phyloP scores from a whole-genome alignment of 257 asterid genomes.

The Mentha longifolia region DNA sequence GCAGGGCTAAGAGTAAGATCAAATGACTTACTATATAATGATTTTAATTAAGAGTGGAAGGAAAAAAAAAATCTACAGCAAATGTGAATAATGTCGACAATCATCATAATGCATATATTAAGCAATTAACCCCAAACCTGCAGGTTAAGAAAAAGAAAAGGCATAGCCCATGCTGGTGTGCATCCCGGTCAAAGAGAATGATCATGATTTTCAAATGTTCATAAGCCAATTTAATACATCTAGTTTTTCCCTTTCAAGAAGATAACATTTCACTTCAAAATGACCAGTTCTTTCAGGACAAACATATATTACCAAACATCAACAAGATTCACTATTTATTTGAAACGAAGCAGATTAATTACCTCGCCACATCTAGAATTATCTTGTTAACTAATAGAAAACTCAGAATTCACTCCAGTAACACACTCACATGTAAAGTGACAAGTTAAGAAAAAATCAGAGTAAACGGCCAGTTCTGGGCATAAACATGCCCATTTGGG shows the following conservation, averaged over 20 bases:
- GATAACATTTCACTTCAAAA: neutral
- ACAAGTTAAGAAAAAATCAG: too few relatives aligned
- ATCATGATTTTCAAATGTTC: slow-evolving; percentile 5
- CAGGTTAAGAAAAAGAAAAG: neutral
- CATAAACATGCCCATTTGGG: too few relatives aligned
- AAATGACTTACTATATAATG: slow-evolving; percentile 47
- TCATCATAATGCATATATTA: slow-evolving; percentile 3
- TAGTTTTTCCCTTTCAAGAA: neutral
- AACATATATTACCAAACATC: too few relatives aligned
- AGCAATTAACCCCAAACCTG: neutral
- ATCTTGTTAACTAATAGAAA: too few relatives aligned
- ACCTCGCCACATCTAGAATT: too few relatives aligned
- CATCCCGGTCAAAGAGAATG: slow-evolving; percentile 12
- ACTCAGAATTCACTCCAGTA: too few relatives aligned
- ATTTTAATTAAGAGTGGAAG: slow-evolving; percentile 13
- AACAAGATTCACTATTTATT: too few relatives aligned
- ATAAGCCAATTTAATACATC: slow-evolving; percentile 17
- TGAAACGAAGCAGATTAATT: too few relatives aligned
- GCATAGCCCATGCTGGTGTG: neutral
- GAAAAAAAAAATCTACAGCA: slow-evolving; percentile 7
- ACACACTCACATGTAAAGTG: too few relatives aligned
- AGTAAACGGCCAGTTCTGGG: too few relatives aligned
- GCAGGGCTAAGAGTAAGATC: slow-evolving; percentile 67
- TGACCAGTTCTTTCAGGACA: too few relatives aligned
- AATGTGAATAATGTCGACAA: slow-evolving; percentile 12